A percentile compares a stretch with the other conserved stretches of the same genome.
Conservation (phyloP, 805 yeast genomes). For the Clavispora vitiphila region DNA sequence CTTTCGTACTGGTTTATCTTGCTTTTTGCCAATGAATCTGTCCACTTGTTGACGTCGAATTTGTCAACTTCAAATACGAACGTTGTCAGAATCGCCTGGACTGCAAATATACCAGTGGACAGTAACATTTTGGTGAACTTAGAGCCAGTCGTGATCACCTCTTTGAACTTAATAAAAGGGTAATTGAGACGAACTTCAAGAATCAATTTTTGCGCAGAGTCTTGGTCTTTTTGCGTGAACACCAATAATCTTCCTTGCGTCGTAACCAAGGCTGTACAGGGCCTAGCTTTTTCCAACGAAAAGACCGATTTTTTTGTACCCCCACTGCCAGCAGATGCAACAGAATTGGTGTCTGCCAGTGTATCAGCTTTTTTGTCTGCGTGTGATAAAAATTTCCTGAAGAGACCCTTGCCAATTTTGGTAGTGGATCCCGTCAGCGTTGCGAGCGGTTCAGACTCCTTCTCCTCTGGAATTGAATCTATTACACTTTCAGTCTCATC, state of each 20-base stretch:
- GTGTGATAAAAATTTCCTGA: constrained; percentile 19
- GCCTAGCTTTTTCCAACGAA: constrained; percentile 33
- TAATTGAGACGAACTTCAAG: constrained; percentile 52
- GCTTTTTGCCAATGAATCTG: constrained; percentile 15
- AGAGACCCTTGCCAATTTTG: constrained; percentile 15
- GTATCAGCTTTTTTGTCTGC: constrained; percentile 13
- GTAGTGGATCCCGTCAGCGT: not conserved
- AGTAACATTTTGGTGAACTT: constrained; percentile 29
- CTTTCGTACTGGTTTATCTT: constrained; percentile 20
- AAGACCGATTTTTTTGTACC: not conserved
- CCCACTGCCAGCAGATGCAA: constrained; percentile 1
- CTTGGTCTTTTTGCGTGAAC: constrained; percentile 41
- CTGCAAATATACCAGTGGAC: constrained; percentile 48
- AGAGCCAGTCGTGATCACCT: constrained; percentile 40
- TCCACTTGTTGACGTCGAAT: constrained; percentile 51
- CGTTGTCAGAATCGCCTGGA: constrained; percentile 50
- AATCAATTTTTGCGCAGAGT: constrained; percentile 39
- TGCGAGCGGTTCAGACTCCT: constrained; percentile 2
- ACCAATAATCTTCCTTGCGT: constrained; percentile 59
- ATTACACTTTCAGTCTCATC: constrained; percentile 2
- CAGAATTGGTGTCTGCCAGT: constrained; percentile 1
- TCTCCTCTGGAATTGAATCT: constrained; percentile 5
- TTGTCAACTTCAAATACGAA: constrained; percentile 54
- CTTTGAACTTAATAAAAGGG: constrained; percentile 53
- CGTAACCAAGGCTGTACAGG: constrained; percentile 54